phyloP scores from a whole-genome alignment of 805 yeast species.

The Kuraishia ogatae region DNA sequence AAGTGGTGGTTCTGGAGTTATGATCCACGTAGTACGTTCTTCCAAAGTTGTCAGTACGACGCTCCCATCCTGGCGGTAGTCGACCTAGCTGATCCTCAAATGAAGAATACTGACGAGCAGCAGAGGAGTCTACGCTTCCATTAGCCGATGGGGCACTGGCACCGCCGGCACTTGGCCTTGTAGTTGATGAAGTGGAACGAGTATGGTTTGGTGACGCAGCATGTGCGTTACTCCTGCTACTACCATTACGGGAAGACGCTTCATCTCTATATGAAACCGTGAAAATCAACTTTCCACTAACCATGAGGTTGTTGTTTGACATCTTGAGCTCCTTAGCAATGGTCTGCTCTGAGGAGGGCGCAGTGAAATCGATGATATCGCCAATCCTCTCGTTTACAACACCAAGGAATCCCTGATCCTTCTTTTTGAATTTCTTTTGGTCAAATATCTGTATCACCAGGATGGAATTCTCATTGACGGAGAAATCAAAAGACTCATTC shows the following conservation, averaged over 20 bases:
- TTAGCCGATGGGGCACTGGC: conserved; percentile 6
- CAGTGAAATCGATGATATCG: conserved; percentile 69
- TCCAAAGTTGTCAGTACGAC: conserved; percentile 95
- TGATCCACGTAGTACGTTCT: conserved; percentile 98
- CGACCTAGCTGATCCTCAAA: conserved; percentile 97
- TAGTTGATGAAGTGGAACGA: background rate
- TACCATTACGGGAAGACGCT: background rate
- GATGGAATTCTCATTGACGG: conserved; percentile 71
- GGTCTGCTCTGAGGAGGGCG: conserved; percentile 58
- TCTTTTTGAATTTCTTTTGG: conserved; percentile 94
- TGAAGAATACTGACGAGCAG: conserved; percentile 69
- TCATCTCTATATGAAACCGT: conserved; percentile 42
- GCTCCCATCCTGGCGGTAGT: conserved; percentile 98
- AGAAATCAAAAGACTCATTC: conserved; percentile 86
- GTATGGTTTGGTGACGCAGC: background rate
- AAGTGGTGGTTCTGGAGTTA: conserved; percentile 95
- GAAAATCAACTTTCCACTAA: conserved; percentile 85
- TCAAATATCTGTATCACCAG: conserved; percentile 92
- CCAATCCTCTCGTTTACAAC: conserved; percentile 88
- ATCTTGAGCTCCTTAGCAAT: conserved; percentile 87
- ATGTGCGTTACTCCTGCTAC: background rate
- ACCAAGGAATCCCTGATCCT: conserved; percentile 97
- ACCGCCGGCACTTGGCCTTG: background rate
- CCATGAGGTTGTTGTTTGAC: conserved; percentile 85
- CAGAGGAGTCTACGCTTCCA: conserved; percentile 9